Evolutionary conservation across 345 rosid genomes (phyloP).

Genomic region (Citrus medica): DNA sequence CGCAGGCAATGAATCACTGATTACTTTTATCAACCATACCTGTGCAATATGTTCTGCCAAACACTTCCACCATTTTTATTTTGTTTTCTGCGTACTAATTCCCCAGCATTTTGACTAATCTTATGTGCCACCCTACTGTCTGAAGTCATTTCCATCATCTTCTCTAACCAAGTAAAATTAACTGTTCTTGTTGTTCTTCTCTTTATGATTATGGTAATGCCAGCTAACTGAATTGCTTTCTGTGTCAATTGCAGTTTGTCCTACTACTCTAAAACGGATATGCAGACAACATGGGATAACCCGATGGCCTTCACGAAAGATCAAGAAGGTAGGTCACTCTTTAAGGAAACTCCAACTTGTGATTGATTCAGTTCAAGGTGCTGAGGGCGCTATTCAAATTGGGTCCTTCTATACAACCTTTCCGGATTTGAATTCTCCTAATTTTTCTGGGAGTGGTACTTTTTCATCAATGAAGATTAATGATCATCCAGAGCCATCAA

Average conservation of each 20-base stretch:
- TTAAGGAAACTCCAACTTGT: slow-evolving; percentile 87
- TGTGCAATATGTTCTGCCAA: slow-evolving; percentile 66
- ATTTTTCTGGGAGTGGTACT: slow-evolving; percentile 36
- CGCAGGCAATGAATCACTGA: background rate
- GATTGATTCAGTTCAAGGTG: slow-evolving; percentile 91
- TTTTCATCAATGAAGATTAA: slow-evolving; percentile 29
- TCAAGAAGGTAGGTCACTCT: slow-evolving; percentile 95
- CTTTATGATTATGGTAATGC: background rate
- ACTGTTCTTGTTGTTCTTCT: background rate
- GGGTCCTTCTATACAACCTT: slow-evolving; percentile 81
- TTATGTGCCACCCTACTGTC: slow-evolving; percentile 40
- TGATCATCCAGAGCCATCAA: slow-evolving; percentile 30
- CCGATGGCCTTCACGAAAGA: slow-evolving; percentile 95
- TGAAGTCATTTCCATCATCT: slow-evolving; percentile 86
- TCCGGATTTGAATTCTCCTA: slow-evolving; percentile 76
- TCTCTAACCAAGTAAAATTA: slow-evolving; percentile 32
- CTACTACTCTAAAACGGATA: slow-evolving; percentile 93
- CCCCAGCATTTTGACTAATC: slow-evolving; percentile 27
- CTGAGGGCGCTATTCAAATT: slow-evolving; percentile 70
- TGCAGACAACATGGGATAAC: slow-evolving; percentile 91
- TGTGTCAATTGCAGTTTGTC: slow-evolving; percentile 70
- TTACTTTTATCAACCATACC: slow-evolving; percentile 39
- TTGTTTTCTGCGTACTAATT: slow-evolving; percentile 26
- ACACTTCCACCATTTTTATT: slow-evolving; percentile 41
- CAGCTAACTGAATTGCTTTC: slow-evolving; percentile 13